A percentile compares a stretch with the other conserved stretches of the same genome.
Evolutionary conservation across 1,139 yeast genomes (phyloP).

Genomic region (Cylindricascospora bacillispora): DNA sequence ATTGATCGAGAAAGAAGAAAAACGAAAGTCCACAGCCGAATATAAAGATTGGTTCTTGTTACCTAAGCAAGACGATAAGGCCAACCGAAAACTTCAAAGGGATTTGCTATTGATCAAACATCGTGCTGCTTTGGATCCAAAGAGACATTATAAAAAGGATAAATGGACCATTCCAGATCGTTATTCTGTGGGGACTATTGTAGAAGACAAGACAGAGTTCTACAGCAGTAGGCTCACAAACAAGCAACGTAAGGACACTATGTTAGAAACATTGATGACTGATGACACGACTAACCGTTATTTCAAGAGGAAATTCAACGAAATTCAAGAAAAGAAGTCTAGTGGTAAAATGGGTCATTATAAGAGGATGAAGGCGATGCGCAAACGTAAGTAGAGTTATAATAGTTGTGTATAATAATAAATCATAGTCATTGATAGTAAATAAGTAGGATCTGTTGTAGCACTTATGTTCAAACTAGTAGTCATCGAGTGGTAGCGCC

Average conservation of each 20-base stretch:
- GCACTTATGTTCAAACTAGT: too few relatives aligned
- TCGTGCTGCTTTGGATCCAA: constrained; percentile 88
- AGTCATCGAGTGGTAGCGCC: too few relatives aligned
- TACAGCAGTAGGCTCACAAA: constrained; percentile 57
- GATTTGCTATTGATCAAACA: constrained; percentile 71
- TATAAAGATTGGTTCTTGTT: constrained; percentile 61
- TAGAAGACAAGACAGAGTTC: constrained; percentile 73
- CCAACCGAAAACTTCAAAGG: constrained; percentile 43
- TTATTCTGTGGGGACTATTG: constrained; percentile 80
- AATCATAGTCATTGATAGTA: too few relatives aligned
- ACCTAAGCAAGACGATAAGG: constrained; percentile 70
- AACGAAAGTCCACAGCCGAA: not conserved
- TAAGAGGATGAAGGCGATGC: constrained; percentile 45
- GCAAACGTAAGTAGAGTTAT: constrained; percentile 6
- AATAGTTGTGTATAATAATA: too few relatives aligned
- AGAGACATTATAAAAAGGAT: constrained; percentile 85
- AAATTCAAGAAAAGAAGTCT: constrained; percentile 61
- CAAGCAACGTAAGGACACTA: constrained; percentile 61
- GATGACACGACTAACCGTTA: constrained; percentile 61
- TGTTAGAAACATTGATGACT: constrained; percentile 71
- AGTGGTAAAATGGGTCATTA: constrained; percentile 66
- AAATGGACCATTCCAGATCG: constrained; percentile 69
- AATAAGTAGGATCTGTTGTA: too few relatives aligned
- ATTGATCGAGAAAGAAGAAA: constrained; percentile 4
- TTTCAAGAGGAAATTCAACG: constrained; percentile 73